Percentiles rank a stretch among this genome's conserved stretches.
These are phyloP conservation scores for Forsythia suspensa DNA, from an alignment of 257 asterid genomes.

Conservation along the genomic window DNA sequence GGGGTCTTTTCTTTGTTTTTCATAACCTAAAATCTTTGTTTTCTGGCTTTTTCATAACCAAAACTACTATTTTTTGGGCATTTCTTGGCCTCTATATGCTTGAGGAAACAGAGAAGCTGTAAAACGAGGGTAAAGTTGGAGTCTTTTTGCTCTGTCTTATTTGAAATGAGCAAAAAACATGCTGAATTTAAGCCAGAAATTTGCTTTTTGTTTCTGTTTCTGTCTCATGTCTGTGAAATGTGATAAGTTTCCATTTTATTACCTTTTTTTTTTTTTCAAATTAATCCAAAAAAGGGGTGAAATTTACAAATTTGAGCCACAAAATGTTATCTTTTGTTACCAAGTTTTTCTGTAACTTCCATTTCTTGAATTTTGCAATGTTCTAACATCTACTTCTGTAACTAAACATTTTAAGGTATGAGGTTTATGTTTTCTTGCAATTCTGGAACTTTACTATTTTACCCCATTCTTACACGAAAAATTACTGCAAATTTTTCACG, in stretches of 20 bases:
- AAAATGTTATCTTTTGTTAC: not conserved
- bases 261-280: not conserved
- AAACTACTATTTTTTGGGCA: not conserved
- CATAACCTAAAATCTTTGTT: not conserved
- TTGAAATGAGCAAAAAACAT: not conserved
- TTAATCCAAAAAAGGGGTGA: not conserved
- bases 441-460: not conserved
- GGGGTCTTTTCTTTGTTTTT: too few species aligned
- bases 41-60: not conserved
- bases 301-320: constrained; percentile 7
- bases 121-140: constrained; percentile 5
- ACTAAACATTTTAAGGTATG: too few species aligned
- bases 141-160: not conserved
- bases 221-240: not conserved
- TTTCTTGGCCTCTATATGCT: not conserved
- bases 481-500: not conserved
- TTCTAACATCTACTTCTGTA: not conserved
- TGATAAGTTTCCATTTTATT: constrained; percentile 13
- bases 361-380: constrained; percentile 13
- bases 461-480: not conserved
- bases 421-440: not conserved
- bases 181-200: not conserved
- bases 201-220: constrained; percentile 1
- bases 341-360: not conserved
- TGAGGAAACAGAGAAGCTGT: not conserved